Base-by-base conservation (phyloP, 129 eudicot genomes). In the Artemisia annua region DNA sequence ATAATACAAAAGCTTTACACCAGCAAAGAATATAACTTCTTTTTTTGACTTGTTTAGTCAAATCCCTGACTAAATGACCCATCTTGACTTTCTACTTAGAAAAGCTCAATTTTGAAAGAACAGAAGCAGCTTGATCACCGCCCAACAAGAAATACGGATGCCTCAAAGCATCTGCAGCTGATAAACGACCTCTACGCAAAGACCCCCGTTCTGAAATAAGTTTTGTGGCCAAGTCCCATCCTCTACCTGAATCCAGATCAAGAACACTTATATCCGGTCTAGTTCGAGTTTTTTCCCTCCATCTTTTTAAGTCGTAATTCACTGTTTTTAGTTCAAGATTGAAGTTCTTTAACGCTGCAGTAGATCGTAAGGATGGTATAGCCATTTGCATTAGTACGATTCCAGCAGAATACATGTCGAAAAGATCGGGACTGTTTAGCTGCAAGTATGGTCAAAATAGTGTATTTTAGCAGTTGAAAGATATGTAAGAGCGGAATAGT, bases 121-220 rank as follows among this genome's bases (percentile, higher is more conserved):
- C 98, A 16, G 98, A 88, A 69, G 98, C 98, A 4, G 98, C 98
- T 75, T 90, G 98, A 73, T 94, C 98, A 70, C 91, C 92, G 56
- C 98, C 98, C 78, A 90, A 84, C 81, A 94, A 84, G 82, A 94
- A 94, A 84, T 94, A 94, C 7, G 98, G 98, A 85, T 94, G 98
- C 85, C 98, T 84, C 18, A 94, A 79, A 71, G 98, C 93, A 79
- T 96, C 96, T 11, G 96, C 80, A 67, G 98, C 98, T 3, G 98
- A 94, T 83, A 94, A 81, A 54, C 98, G 87, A 18, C 97, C 97
- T 67, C 92, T 83, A 46, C 85, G 83, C 9, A 87, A 72, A 20
- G 75, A 79, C 11, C 98, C 96, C 69, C 98, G 82, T 88, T 92
- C 96, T 14, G 98, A 89, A 67, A 94, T 79, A 66, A 94, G 97